phyloP scores from a whole-genome alignment of 305 asterid genomes.

The Rubia balearica region DNA sequence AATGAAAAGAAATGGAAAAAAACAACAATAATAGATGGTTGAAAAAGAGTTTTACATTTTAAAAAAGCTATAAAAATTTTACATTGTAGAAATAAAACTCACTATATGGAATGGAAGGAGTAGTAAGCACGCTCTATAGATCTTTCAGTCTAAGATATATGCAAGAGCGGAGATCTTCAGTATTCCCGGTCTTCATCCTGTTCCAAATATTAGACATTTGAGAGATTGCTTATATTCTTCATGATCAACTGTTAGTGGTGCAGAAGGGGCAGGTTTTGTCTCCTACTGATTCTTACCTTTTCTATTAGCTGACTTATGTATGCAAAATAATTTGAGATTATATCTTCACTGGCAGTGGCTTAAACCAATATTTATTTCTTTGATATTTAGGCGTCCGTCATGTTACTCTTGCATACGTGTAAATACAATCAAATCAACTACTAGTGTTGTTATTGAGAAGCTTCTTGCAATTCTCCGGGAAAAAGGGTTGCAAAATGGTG shows the following conservation, averaged over 20 bases:
- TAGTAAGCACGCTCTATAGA: not conserved
- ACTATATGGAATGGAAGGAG: not conserved
- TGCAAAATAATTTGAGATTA: not conserved
- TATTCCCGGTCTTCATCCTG: not conserved
- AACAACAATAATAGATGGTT: not conserved
- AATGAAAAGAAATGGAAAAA: not conserved
- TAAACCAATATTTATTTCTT: not conserved
- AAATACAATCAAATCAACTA: slow-evolving; percentile 63
- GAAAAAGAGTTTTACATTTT: not conserved
- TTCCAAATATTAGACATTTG: not conserved
- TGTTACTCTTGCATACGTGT: slow-evolving; percentile 94
- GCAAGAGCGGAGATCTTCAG: not conserved
- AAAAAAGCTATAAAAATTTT: too few species aligned
- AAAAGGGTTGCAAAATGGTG: slow-evolving; percentile 31
- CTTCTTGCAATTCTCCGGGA: slow-evolving; percentile 50
- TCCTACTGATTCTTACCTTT: not conserved
- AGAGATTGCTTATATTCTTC: not conserved
- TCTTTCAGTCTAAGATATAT: not conserved
- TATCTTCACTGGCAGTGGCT: not conserved
- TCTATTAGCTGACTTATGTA: not conserved
- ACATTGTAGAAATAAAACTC: not conserved
- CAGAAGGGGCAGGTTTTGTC: not conserved
- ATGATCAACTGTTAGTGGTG: not conserved
- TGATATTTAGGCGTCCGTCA: slow-evolving; percentile 64
- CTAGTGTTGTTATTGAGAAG: slow-evolving; percentile 58